Evolutionary conservation across 768 basidiomycete genomes (phyloP).

Genomic region (Porphyrellus cyaneotinctus): DNA sequence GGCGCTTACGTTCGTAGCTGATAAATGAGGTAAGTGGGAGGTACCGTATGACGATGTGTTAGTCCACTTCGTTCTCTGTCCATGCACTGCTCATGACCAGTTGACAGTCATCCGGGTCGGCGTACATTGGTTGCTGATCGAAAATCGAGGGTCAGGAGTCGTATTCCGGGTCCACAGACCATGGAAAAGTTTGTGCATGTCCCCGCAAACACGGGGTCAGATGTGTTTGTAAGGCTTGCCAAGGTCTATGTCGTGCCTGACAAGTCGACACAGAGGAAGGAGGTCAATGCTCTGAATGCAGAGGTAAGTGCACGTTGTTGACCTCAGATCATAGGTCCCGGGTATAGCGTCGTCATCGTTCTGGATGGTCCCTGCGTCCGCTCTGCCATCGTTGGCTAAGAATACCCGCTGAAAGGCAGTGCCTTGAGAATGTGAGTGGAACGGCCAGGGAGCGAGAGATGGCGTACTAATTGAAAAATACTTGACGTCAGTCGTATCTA

Average conservation of each 20-base stretch:
- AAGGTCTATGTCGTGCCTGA: constrained; percentile 50
- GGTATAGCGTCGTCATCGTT: too few relatives aligned
- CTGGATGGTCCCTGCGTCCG: too few relatives aligned
- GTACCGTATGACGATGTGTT: constrained; percentile 81
- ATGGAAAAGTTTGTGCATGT: constrained; percentile 46
- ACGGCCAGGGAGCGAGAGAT: too few relatives aligned
- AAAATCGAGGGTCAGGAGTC: constrained; percentile 36
- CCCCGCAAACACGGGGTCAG: constrained; percentile 25
- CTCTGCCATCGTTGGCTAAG: too few relatives aligned
- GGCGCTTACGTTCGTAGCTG: constrained; percentile 62
- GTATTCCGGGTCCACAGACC: constrained; percentile 50
- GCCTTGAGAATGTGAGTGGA: too few relatives aligned
- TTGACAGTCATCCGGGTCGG: constrained; percentile 35
- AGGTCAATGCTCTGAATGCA: constrained; percentile 59
- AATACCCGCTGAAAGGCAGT: too few relatives aligned
- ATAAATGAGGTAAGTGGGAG: constrained; percentile 51
- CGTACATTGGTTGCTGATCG: constrained; percentile 21
- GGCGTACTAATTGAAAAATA: too few relatives aligned
- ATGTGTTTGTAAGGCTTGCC: constrained; percentile 58
- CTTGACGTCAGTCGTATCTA: too few relatives aligned
- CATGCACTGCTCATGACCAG: neutral
- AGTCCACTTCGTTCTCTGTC: constrained; percentile 20
- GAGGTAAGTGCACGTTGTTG: constrained; percentile 35
- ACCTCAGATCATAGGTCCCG: too few relatives aligned
- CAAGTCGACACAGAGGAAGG: constrained; percentile 35